Evolutionary conservation across 2,329 filamentous ascomycete species (phyloP).

Genomic region (Colletotrichum acutatum): DNA sequence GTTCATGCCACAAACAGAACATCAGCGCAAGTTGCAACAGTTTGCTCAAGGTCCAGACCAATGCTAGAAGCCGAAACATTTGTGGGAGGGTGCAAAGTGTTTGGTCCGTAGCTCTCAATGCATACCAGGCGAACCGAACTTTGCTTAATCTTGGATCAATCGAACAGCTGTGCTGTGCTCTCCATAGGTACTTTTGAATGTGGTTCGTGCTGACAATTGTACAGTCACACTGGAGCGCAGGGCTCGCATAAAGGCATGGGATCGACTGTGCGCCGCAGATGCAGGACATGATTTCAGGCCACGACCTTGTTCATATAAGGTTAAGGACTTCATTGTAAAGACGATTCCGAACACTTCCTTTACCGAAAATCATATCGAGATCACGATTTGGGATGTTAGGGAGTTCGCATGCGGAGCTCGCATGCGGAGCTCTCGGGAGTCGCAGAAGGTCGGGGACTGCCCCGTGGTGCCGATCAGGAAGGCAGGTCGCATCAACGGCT

Average conservation of each 20-base stretch:
- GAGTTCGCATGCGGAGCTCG: neutral
- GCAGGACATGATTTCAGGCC: neutral
- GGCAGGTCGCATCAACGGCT: neutral
- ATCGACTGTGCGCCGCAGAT: neutral
- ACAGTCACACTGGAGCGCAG: neutral
- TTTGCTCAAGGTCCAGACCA: neutral
- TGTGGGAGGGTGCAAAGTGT: neutral
- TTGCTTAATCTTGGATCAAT: neutral
- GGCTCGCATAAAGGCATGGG: neutral
- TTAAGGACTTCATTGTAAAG: neutral
- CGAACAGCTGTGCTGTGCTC: neutral
- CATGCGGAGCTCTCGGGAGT: neutral
- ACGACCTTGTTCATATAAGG: neutral
- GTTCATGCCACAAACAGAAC: constrained; percentile 3
- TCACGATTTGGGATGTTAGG: neutral
- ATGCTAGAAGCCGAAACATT: neutral
- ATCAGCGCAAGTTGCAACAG: neutral
- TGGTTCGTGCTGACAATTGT: neutral
- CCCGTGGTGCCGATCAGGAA: neutral
- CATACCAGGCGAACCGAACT: constrained; percentile 9
- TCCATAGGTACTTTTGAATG: neutral
- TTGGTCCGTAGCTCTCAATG: neutral
- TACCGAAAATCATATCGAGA: neutral
- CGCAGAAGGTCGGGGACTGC: neutral
- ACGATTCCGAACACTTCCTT: neutral